Conservation (phyloP, 805 yeast species). For the Cyberlindnera veronae region DNA sequence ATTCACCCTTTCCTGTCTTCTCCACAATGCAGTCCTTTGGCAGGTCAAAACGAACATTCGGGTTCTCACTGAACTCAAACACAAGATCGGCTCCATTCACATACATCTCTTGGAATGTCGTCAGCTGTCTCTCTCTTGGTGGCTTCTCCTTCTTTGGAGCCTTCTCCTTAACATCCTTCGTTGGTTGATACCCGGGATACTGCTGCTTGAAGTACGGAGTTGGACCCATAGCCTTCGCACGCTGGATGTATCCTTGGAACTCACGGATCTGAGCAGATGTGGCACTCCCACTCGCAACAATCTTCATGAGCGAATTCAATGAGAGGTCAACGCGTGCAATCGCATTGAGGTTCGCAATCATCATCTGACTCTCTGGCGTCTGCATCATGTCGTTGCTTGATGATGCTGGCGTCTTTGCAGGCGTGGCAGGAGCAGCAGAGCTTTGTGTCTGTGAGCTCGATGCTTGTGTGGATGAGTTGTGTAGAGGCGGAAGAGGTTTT, state of each 20-base stretch:
- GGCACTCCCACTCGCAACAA: slow-evolving; percentile 83
- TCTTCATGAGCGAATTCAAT: slow-evolving; percentile 70
- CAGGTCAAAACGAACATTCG: slow-evolving; percentile 65
- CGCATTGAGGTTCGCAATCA: slow-evolving; percentile 80
- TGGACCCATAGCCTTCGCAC: slow-evolving; percentile 72
- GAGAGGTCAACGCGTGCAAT: slow-evolving; percentile 74
- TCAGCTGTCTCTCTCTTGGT: slow-evolving; percentile 53
- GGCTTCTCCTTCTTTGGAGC: slow-evolving; percentile 24
- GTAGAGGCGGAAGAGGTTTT: slow-evolving; percentile 5
- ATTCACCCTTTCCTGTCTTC: slow-evolving; percentile 34
- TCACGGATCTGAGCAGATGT: slow-evolving; percentile 64
- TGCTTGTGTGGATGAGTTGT: slow-evolving; percentile 4
- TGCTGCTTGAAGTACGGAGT: slow-evolving; percentile 37
- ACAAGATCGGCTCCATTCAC: slow-evolving; percentile 67
- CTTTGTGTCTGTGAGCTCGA: not conserved
- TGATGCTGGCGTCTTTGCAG: slow-evolving; percentile 17
- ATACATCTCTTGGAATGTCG: slow-evolving; percentile 76
- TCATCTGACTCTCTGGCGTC: slow-evolving; percentile 66
- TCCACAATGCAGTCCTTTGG: slow-evolving; percentile 81
- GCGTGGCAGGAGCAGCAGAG: not conserved
- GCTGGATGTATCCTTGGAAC: slow-evolving; percentile 76
- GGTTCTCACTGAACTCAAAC: slow-evolving; percentile 80
- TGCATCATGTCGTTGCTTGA: slow-evolving; percentile 42
- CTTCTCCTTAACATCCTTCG: slow-evolving; percentile 6
- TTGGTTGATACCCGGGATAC: slow-evolving; percentile 25